Conservation (phyloP, 805 yeast species). For the Hanseniaspora pseudoguilliermondii region DNA sequence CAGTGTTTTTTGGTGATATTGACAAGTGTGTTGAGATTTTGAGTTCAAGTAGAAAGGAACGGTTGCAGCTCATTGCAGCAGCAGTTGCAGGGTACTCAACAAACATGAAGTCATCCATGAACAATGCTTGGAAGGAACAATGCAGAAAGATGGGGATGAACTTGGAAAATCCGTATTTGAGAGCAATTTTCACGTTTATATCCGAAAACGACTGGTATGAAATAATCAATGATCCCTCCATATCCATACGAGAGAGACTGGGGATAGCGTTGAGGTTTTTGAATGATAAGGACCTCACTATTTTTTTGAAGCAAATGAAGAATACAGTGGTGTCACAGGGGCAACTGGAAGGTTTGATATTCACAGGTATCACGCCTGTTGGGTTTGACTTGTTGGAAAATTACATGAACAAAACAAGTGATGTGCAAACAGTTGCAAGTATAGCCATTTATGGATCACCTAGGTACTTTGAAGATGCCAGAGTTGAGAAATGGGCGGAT, state of each 20-base stretch:
- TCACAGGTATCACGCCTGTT: slow-evolving; percentile 83
- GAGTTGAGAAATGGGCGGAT: slow-evolving; percentile 70
- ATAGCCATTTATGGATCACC: slow-evolving; percentile 75
- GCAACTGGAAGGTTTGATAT: slow-evolving; percentile 76
- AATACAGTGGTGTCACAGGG: slow-evolving; percentile 63
- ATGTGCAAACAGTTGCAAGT: slow-evolving; percentile 82
- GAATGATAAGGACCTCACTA: slow-evolving; percentile 63
- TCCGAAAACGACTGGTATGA: slow-evolving; percentile 96
- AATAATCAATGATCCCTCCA: slow-evolving; percentile 75
- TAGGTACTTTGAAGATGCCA: slow-evolving; percentile 56
- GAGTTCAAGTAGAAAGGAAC: slow-evolving; percentile 57
- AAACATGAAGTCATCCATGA: slow-evolving; percentile 36
- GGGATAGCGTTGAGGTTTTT: slow-evolving; percentile 84
- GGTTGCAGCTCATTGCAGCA: slow-evolving; percentile 69
- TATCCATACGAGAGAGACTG: slow-evolving; percentile 75
- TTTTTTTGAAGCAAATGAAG: slow-evolving; percentile 57
- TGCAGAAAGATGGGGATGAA: slow-evolving; percentile 83
- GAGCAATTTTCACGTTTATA: slow-evolving; percentile 86
- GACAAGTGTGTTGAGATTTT: slow-evolving; percentile 68
- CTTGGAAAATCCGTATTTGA: slow-evolving; percentile 71
- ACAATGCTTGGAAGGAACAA: slow-evolving; percentile 84
- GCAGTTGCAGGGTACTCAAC: slow-evolving; percentile 78
- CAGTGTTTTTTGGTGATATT: slow-evolving; percentile 85
- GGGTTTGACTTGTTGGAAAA: slow-evolving; percentile 74
- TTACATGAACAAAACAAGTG: slow-evolving; percentile 78